Evolutionary conservation across 176 grass and related monocot genomes (phyloP), one percentile per base, ranked within the genome.

Genomic region (Melocanna baccifera): DNA sequence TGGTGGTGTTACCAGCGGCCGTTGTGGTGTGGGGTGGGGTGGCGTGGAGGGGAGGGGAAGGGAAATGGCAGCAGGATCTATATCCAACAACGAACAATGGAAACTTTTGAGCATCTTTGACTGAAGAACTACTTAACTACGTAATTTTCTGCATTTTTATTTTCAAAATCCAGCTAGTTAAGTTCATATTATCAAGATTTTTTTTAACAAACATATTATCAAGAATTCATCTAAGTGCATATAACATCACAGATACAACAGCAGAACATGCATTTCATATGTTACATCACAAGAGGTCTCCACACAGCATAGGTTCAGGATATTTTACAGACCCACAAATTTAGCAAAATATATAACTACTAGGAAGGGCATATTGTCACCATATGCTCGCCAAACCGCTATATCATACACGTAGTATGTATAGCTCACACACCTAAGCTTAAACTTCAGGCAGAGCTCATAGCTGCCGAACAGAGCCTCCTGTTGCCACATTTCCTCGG

Each of bases 301-400:
- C 65, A 19, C 30, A 29, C 36, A 69, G 36, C 48, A 59, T 23
- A 69, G 16, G 55, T 83, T 77, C 43, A 71, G 41, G 42, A 25
- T 77, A 71, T 46, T 77, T 83, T 83, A 77, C 72, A 88, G 43
- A 71, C 34, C 1, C 28, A 62, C 42, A 52, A 42, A 61, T 28
- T 32, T 20, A 69, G 69, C 30, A 78, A 53, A 63, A 62, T 51
- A 63, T 11, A 12, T 67, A 63, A 50, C 41, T 55, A 64, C n/a
- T 59, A 70, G 8, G 29, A 69, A 28, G 72, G 67, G 3, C 18
- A 43, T 56, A 26, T 13, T 19, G 42, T 57, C 70, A 62, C 68
- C 41, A 34, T 4, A 67, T 26, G 56, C n/a, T 69, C 56, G 30
- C 20, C 28, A 11, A 82, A 62, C 73, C 32, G 51, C 20, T 50